phyloP scores from a whole-genome alignment of 1,284 basidiomycete species.

The Entoloma clypeatum region DNA sequence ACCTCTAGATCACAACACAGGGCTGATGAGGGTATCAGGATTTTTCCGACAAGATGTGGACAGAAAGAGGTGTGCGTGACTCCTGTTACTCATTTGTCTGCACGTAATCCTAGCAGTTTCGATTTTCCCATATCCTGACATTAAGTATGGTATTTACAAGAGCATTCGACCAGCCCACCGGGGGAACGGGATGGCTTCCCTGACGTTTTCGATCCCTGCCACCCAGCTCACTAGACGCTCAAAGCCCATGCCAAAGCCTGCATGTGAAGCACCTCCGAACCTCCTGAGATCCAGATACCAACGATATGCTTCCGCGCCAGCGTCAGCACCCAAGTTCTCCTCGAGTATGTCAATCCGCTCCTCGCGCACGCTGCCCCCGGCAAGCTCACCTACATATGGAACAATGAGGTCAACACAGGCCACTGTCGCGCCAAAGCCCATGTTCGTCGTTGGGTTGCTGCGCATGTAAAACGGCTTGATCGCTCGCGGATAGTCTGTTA shows the following conservation, averaged over 20 bases:
- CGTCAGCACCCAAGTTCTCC: conserved; percentile 46
- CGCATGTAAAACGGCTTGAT: conserved; percentile 99
- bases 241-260: conserved; percentile 92
- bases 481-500: conserved; percentile 81
- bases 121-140: not conserved
- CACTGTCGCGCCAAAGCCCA: conserved; percentile 66
- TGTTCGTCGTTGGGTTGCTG: conserved; percentile 41
- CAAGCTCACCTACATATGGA: conserved; percentile 86
- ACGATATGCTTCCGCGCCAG: too few relatives aligned
- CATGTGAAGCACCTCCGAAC: conserved; percentile 84
- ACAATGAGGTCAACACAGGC: conserved; percentile 95
- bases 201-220: conserved; percentile 78
- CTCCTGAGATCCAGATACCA: conserved; percentile 87
- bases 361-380: conserved; percentile 89
- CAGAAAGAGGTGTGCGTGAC: too few relatives aligned
- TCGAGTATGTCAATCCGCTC: conserved; percentile 65
- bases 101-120: not conserved
- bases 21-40: too few relatives aligned
- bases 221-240: conserved; percentile 85
- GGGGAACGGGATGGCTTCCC: conserved; percentile 89
- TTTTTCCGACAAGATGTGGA: too few relatives aligned
- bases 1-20: too few relatives aligned
- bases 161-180: conserved; percentile 81
- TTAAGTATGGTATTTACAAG: conserved; percentile 35
- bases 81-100: not conserved